These are phyloP conservation scores for Kalanchoe fedtschenkoi DNA, from an alignment of 164 flowering plant genomes.

Conservation along the genomic window DNA sequence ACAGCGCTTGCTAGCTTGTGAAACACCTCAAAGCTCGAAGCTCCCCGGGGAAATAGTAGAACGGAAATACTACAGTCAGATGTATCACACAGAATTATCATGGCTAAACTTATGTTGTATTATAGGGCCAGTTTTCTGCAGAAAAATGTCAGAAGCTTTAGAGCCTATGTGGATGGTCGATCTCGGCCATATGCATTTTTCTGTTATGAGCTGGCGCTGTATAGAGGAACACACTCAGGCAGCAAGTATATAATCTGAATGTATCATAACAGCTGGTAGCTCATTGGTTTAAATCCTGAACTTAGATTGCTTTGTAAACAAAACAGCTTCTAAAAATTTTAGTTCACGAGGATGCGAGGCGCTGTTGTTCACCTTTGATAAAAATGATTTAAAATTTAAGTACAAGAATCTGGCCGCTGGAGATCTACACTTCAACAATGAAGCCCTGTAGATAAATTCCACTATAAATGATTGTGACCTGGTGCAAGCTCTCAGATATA, in stretches of 20 bases:
- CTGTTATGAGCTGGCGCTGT: not conserved
- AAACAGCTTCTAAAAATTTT: no score
- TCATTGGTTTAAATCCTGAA: no score
- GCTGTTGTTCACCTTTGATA: no score
- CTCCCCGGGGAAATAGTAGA: not conserved
- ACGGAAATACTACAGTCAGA: no score
- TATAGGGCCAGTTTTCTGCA: not conserved
- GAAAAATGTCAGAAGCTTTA: not conserved
- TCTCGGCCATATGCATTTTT: no score
- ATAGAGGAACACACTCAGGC: not conserved
- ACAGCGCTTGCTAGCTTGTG: not conserved
- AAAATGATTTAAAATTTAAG: no score
- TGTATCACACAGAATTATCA: no score
- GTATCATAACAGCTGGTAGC: no score
- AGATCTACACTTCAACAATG: not conserved
- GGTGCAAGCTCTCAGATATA: not conserved
- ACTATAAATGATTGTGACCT: not conserved
- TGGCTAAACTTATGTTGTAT: not conserved
- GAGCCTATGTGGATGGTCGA: no score
- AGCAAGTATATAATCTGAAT: not conserved
- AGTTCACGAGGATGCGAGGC: no score
- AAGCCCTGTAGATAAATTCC: not conserved
- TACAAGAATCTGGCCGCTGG: not conserved
- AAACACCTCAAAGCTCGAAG: not conserved
- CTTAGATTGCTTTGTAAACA: no score